Evolutionary conservation across 495 filamentous ascomycete species (phyloP).

Genomic region (Venustampulla echinocandica): DNA sequence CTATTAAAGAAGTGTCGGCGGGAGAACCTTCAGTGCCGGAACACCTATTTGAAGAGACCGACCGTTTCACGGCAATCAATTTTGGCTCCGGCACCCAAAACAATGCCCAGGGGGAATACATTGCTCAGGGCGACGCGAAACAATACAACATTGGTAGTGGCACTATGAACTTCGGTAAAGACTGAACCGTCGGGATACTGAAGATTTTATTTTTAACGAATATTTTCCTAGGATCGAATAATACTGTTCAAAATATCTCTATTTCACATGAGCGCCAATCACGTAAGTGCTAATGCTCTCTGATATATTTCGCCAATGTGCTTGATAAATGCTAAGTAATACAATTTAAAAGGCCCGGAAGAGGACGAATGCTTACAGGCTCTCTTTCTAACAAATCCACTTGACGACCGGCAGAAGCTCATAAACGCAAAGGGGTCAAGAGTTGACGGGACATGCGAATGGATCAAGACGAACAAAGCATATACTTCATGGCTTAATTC

Average conservation of each 20-base stretch:
- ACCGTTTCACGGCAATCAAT: neutral
- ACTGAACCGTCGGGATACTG: neutral
- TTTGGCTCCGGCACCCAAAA: neutral
- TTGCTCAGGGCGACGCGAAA: no score
- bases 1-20: conserved; percentile 17
- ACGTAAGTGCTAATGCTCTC: neutral
- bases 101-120: neutral
- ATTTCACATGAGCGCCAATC: no score
- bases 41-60: neutral
- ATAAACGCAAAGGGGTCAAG: conserved; percentile 25
- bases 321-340: neutral
- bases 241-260: no score
- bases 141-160: no score
- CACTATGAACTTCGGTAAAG: neutral
- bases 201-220: neutral
- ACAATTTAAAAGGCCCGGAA: neutral
- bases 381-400: conserved; percentile 23
- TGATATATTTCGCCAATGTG: neutral
- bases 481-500: conserved; percentile 34
- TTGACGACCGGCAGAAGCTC: conserved; percentile 29
- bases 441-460: conserved; percentile 38
- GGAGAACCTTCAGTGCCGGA: conserved; percentile 12
- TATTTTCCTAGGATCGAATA: no score
- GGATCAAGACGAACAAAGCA: conserved; percentile 30
- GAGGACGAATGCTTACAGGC: neutral